Evolutionary conservation across 805 yeast species (phyloP), one percentile per base, ranked within the genome.

Genomic region (Teunomyces aglyptinius): DNA sequence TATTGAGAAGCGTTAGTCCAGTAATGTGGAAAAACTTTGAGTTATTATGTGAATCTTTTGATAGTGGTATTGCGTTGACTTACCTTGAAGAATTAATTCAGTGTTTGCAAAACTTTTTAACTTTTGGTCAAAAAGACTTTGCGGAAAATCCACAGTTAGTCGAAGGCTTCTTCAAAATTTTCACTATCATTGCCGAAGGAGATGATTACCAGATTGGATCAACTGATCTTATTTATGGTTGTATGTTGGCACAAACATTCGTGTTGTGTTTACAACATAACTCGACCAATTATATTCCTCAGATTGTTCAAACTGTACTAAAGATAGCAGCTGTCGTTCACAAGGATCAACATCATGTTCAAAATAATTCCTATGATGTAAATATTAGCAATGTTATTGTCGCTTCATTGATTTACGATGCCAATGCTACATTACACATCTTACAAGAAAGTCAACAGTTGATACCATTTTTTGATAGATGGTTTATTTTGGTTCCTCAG

Each of bases 71-170:
- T 56, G 86, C 89, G 4, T 67, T 83, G 15, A 70, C 81, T 67
- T 85, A 82, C 59, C 58, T 89, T 38, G 96, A 88, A 55, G 97
- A 91, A 53, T 74, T 86, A 39, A 70, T 78, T 60, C 85, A 91
- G 6, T 76, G 87, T 13, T 67, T 94, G 48, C 86, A 85, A 55
- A 89, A 89, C 66, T 88, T 78, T 58, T 67, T 91, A 55, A 79
- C 83, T 26, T 80, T 71, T 55, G 63, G 71, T 70, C 64, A 67
- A 4, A 77, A 71, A 2, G 77, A 75, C 31, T 64, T 65, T 29
- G 44, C 44, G 16, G 50, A 55, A 26, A 75, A 76, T 53, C 77
- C 74, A 11, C 70, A 70, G 27, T 73, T 77, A 48, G 67, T 78
- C 7, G 65, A 69, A n/a, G 75, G 76, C 5, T 61, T 85, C 52